Base-by-base conservation (phyloP, 148 eudicot genomes). In the Beta vulgaris region DNA sequence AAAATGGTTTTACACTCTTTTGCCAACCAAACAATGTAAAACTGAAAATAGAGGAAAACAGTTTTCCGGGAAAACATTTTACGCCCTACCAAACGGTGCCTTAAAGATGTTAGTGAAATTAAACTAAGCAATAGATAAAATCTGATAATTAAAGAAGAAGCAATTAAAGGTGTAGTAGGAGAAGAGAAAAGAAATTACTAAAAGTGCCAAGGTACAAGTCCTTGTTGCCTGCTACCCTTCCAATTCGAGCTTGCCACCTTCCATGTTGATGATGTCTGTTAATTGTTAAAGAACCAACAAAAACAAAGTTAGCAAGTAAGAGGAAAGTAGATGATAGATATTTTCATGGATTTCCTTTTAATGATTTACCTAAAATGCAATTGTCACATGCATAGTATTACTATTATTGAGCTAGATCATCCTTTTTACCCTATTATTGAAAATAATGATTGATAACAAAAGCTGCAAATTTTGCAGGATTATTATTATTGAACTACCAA, bases 181-280 rank as follows among this genome's bases (percentile, higher is more conserved):
- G 46, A 23, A 6, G 34, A 32, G 21, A 25, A 28, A 26, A 11
- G 48, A 36, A 83, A 88, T 83, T 86, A 92, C 97, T 87, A 74
- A 92, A 92, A 28, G 97, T 92, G 79, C 97, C 97, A 28, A 92
- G 94, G 89, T 92, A 92, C 89, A 92, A 86, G 91, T 92, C 97
- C 71, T 92, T 92, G 77, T 92, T 92, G 84, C 92, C 97, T 71
- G 97, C 94, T 40, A 92, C 94, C 72, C 97, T 88, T 84, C 97
- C 97, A 18, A 92, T 92, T 83, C 97, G 68, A 55, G 97, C 94
- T 79, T 92, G 97, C 97, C 97, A 92, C 66, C 97, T 86, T 68
- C 97, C 97, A 84, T 92, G 97, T 74, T 92, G 95, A 77, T 92
- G 97, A 76, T 92, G 97, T 80, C 97, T 92, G 84, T 53, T 55